Evolutionary conservation across 1,284 basidiomycete genomes (phyloP), one percentile per base, ranked within the genome.

Genomic region (Irpex lacteus): DNA sequence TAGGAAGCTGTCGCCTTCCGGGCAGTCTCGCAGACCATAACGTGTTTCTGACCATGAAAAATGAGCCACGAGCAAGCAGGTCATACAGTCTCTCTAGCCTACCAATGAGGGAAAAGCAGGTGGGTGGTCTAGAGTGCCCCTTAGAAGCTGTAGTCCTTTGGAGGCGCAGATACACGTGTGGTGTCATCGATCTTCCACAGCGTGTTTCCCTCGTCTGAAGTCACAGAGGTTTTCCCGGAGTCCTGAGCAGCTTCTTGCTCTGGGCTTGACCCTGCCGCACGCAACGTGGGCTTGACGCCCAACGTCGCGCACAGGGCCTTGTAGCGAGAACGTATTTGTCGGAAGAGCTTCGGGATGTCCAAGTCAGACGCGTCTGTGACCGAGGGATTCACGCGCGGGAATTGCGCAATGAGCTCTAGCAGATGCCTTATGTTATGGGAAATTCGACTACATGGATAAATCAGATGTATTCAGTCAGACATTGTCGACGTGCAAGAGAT

Each of bases 291-390:
- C 40, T 87, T 80, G 6, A 94, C 82, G 40, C 92, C 92, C n/a
- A 98, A 80, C 0, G 86, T 85, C 0, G 95, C 88, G 71, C 96
- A 98, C 19, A 95, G 85, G 0, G 89, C 84, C 70, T 91, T 91
- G 78, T 98, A 98, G 69, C 93, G 85, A 2, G 95, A 94, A 37
- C 95, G 87, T 66, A 98, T 96, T 68, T 92, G 88, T 50, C 89
- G 86, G 65, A 97, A 85, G 26, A 96, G 85, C 62, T 85, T 86
- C 8, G 87, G 78, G 56, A 95, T 85, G 72, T 95, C 93, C 34
- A 94, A 69, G 53, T 91, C 88, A 1, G 80, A 74, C 0, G 78
- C 70, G 47, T 76, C 76, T 18, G 72, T 55, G 26, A 76, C 72
- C 54, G 85, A 84, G 1, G 93, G 91, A 74, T 96, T 96, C 55